Conservation (phyloP, 2,329 filamentous ascomycete genomes). For the Apiospora sp. region DNA sequence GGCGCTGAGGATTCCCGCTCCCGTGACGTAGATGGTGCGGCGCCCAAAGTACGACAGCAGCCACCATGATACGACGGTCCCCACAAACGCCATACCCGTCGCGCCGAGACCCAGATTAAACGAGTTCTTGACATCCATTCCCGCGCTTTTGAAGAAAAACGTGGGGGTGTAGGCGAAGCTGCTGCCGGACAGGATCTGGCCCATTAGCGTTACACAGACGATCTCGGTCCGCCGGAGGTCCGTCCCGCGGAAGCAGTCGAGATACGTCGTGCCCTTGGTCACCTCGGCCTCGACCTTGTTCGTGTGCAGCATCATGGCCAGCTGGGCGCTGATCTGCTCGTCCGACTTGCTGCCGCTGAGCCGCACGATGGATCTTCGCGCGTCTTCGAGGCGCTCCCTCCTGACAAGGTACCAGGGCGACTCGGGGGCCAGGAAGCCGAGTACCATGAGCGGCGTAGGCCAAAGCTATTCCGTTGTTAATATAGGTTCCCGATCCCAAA, state of each 20-base stretch:
- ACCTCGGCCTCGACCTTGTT: constrained; percentile 52
- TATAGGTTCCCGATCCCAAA: neutral
- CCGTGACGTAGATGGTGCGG: constrained; percentile 49
- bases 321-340: constrained; percentile 46
- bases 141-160: constrained; percentile 48
- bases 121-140: constrained; percentile 40
- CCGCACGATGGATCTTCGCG: constrained; percentile 44
- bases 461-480: constrained; percentile 39
- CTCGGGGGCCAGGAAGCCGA: constrained; percentile 52
- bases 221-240: constrained; percentile 56
- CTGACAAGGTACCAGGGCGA: constrained; percentile 57
- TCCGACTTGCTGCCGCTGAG: constrained; percentile 42
- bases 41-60: constrained; percentile 49
- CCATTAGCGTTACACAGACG: constrained; percentile 47
- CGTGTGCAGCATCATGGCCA: constrained; percentile 56
- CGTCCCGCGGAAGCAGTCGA: constrained; percentile 55
- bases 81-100: constrained; percentile 47
- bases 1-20: constrained; percentile 47
- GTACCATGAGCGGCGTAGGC: constrained; percentile 49
- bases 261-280: constrained; percentile 51
- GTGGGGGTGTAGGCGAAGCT: constrained; percentile 49
- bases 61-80: constrained; percentile 50
- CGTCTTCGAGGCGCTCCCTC: constrained; percentile 45
- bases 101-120: constrained; percentile 45
- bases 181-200: constrained; percentile 45